A percentile compares a stretch with the other conserved stretches of the same genome.
phyloP scores from a whole-genome alignment of 306 rosid genomes.

The Malus domestica region ASM211411v1 NC_041805.1:13104501-13105000 shows the following conservation, averaged over 20 bases:
- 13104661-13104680: not conserved
- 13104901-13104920: slow-evolving; percentile 92
- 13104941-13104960: slow-evolving; percentile 95
- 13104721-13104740: not conserved
- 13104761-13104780: not conserved
- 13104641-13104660: not conserved
- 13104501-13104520: not conserved
- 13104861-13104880: slow-evolving; percentile 88
- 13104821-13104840: not conserved
- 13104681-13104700: not conserved
- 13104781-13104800: not conserved
- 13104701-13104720: not conserved
- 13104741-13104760: not conserved
- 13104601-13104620: not conserved
- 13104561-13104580: not conserved
- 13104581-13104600: not conserved
- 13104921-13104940: slow-evolving; percentile 95
- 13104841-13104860: slow-evolving; percentile 74
- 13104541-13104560: not conserved
- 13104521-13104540: not conserved
- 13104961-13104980: slow-evolving; percentile 90
- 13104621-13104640: not conserved
- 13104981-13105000: slow-evolving; percentile 94
- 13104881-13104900: slow-evolving; percentile 99
- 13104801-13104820: not conserved